Evolutionary conservation across 495 filamentous ascomycete species (phyloP).

Genomic region (Usnea hakonensis): DNA sequence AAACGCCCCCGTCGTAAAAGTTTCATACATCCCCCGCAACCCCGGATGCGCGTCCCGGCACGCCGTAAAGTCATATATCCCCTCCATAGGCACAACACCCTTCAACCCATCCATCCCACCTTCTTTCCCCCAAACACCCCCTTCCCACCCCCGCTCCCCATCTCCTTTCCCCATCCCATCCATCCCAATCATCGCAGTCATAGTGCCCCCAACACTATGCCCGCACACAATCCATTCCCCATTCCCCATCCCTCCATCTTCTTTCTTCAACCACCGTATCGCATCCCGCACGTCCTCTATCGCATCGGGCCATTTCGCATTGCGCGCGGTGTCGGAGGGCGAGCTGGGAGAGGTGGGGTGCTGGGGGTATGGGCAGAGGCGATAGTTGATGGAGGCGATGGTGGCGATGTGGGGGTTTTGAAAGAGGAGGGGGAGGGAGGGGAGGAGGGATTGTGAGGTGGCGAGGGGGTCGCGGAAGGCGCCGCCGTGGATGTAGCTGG

Average conservation of each 20-base stretch:
- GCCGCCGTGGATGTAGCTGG: constrained; percentile 77
- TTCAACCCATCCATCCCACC: constrained; percentile 39
- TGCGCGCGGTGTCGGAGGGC: neutral
- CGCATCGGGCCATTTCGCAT: constrained; percentile 64
- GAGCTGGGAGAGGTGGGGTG: constrained; percentile 38
- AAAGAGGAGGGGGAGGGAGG: constrained; percentile 40
- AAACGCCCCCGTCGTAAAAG: constrained; percentile 58
- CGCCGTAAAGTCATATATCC: constrained; percentile 57
- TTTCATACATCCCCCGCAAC: constrained; percentile 47
- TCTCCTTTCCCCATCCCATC: constrained; percentile 23
- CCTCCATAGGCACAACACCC: constrained; percentile 54
- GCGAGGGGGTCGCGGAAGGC: constrained; percentile 75
- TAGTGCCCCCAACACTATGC: constrained; percentile 67
- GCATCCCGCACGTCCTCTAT: constrained; percentile 59
- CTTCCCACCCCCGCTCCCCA: constrained; percentile 38
- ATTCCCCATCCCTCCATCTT: constrained; percentile 36
- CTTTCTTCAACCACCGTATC: constrained; percentile 51
- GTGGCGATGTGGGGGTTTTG: constrained; percentile 42
- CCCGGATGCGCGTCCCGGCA: constrained; percentile 36
- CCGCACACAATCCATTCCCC: constrained; percentile 58
- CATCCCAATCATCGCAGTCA: constrained; percentile 65
- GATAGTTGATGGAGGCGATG: constrained; percentile 70
- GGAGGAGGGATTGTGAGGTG: constrained; percentile 41
- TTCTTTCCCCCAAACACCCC: constrained; percentile 18
- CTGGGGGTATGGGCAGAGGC: constrained; percentile 63